phyloP scores from a whole-genome alignment of 169 alveolate genomes.

The Miamiensis avidus region DNA sequence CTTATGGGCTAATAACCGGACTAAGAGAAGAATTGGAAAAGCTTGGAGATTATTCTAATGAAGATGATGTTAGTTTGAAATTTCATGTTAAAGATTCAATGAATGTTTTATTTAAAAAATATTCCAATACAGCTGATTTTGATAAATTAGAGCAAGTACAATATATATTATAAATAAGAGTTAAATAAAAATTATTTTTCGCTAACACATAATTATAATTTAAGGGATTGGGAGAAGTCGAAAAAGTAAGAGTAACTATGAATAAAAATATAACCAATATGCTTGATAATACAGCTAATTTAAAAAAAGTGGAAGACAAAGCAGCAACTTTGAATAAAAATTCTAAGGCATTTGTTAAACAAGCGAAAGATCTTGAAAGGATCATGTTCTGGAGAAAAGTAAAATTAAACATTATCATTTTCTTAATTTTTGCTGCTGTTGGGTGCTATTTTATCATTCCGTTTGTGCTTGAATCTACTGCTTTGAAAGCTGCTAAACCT shows the following conservation, averaged over 20 bases:
- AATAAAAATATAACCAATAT: too few relatives aligned
- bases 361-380: slow-evolving; percentile 22
- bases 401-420: slow-evolving; percentile 22
- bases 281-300: background rate
- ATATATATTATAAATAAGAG: background rate
- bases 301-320: slow-evolving; percentile 17
- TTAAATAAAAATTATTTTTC: too few relatives aligned
- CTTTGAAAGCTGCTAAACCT: background rate
- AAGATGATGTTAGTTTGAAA: background rate
- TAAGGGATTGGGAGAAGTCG: background rate
- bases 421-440: slow-evolving; percentile 8
- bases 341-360: slow-evolving; percentile 6
- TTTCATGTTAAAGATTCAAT: background rate
- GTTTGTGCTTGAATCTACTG: background rate
- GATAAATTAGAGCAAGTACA: background rate
- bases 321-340: slow-evolving; percentile 11
- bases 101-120: background rate
- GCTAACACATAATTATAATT: too few relatives aligned
- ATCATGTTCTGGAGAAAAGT: slow-evolving; percentile 37
- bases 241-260: background rate
- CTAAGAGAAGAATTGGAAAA: background rate
- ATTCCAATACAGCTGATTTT: background rate
- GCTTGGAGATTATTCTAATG: background rate
- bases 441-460: slow-evolving; percentile 16
- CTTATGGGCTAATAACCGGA: background rate